Evolutionary conservation across 176 grass and related monocot species (phyloP).

Genomic region (Rhynchospora tenuis): DNA sequence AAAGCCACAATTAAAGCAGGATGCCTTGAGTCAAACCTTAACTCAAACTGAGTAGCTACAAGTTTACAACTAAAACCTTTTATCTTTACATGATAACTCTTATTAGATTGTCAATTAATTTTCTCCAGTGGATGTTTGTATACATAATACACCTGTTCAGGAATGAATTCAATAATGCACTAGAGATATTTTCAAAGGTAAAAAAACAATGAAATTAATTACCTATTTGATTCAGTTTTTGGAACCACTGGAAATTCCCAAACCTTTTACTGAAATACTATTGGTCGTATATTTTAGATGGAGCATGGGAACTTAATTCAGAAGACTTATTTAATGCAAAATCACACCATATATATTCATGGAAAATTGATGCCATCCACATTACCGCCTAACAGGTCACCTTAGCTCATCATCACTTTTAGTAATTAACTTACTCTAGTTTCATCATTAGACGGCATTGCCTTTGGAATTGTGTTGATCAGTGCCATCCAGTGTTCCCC

Average conservation of each 20-base stretch:
- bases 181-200: neutral
- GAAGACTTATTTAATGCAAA: neutral
- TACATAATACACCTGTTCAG: neutral
- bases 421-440: neutral
- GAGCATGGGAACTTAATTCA: neutral
- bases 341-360: neutral
- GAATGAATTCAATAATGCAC: neutral
- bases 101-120: neutral
- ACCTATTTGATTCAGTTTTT: neutral
- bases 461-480: neutral
- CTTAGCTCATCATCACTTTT: neutral
- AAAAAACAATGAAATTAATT: neutral
- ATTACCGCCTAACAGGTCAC: neutral
- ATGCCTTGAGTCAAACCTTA: too few species aligned
- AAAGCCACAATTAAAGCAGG: neutral
- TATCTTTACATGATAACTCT: neutral
- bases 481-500: slow-evolving; percentile 25
- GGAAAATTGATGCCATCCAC: neutral
- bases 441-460: neutral
- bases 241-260: neutral
- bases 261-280: neutral
- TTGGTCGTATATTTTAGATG: neutral
- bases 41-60: neutral
- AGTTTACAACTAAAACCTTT: too few species aligned
- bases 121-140: neutral